Percentiles rank a stretch among this genome's conserved stretches.
phyloP scores from a whole-genome alignment of 73 alveolate genomes.

The Blepharisma stoltei region DNA sequence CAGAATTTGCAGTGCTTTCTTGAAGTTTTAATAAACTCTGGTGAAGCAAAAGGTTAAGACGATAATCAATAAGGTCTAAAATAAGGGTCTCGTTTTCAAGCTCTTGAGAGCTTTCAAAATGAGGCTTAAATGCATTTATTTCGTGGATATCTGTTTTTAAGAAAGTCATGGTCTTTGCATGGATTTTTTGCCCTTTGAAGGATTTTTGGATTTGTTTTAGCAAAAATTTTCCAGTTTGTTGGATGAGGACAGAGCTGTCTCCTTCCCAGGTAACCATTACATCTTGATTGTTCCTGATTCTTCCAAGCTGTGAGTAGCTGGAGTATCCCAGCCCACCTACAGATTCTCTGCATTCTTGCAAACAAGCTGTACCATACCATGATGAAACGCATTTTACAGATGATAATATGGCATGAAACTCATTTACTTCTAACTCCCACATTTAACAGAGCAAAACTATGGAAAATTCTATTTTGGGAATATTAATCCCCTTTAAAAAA shows the following conservation, averaged over 20 bases:
- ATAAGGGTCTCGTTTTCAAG: neutral
- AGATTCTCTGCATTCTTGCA: conserved; percentile 57
- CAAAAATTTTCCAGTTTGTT: conserved; percentile 63
- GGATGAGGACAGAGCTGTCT: conserved; percentile 73
- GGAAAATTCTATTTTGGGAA: too few relatives aligned
- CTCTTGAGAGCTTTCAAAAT: neutral
- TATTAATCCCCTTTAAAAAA: too few relatives aligned
- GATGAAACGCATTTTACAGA: conserved; percentile 46
- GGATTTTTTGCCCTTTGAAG: conserved; percentile 35
- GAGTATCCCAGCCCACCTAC: conserved; percentile 79
- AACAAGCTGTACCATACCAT: conserved; percentile 42
- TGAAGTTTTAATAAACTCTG: neutral
- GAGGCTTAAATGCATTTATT: neutral
- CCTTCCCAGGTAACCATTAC: conserved; percentile 76
- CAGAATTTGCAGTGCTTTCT: neutral
- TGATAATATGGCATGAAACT: conserved; percentile 39
- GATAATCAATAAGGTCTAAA: neutral
- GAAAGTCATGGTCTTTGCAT: neutral
- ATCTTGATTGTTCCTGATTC: neutral
- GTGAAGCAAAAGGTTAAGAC: neutral
- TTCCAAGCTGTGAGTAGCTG: conserved; percentile 55
- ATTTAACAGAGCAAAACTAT: too few relatives aligned
- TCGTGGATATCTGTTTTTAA: conserved; percentile 1
- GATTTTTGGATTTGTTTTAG: conserved; percentile 43
- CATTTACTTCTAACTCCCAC: conserved; percentile 21